A percentile compares a stretch with the other conserved stretches of the same genome.
phyloP scores from a whole-genome alignment of 805 yeast genomes.

The Brettanomyces anomalus region DNA sequence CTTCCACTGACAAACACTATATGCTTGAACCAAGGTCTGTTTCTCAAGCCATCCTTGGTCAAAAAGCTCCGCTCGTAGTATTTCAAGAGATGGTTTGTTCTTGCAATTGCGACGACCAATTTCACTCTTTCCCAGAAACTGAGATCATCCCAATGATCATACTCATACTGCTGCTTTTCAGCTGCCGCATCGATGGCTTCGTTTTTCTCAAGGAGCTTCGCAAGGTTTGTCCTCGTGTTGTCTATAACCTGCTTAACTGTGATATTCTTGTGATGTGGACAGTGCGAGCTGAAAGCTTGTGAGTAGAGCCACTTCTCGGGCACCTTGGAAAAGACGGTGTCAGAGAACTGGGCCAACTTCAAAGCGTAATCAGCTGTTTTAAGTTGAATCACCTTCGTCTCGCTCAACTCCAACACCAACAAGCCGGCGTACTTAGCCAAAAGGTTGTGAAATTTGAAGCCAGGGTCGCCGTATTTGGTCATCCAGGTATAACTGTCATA shows the following conservation, averaged over 20 bases:
- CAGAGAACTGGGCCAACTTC: constrained; percentile 42
- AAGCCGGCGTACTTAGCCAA: constrained; percentile 46
- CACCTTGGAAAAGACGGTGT: constrained; percentile 15
- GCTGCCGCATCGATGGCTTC: constrained; percentile 19
- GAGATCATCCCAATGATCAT: constrained; percentile 17
- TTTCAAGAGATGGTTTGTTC: constrained; percentile 31
- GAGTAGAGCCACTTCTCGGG: constrained; percentile 18
- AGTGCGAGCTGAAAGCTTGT: not conserved
- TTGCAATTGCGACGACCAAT: constrained; percentile 15
- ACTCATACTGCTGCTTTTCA: constrained; percentile 12
- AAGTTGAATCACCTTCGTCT: constrained; percentile 36
- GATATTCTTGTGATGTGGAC: not conserved
- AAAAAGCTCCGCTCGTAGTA: constrained; percentile 38
- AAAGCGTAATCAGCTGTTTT: constrained; percentile 39
- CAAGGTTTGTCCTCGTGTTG: constrained; percentile 20
- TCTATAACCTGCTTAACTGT: constrained; percentile 17
- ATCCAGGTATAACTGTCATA: constrained; percentile 71
- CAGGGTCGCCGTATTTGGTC: constrained; percentile 53
- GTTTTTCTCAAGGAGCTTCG: constrained; percentile 15
- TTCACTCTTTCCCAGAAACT: constrained; percentile 20
- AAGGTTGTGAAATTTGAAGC: constrained; percentile 48
- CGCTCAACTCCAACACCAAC: constrained; percentile 38
- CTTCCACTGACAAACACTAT: constrained; percentile 50
- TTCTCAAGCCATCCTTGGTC: constrained; percentile 37
- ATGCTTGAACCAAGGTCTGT: constrained; percentile 51